Evolutionary conservation across 768 basidiomycete genomes (phyloP).

Genomic region (Ephemerocybe angulata): DNA sequence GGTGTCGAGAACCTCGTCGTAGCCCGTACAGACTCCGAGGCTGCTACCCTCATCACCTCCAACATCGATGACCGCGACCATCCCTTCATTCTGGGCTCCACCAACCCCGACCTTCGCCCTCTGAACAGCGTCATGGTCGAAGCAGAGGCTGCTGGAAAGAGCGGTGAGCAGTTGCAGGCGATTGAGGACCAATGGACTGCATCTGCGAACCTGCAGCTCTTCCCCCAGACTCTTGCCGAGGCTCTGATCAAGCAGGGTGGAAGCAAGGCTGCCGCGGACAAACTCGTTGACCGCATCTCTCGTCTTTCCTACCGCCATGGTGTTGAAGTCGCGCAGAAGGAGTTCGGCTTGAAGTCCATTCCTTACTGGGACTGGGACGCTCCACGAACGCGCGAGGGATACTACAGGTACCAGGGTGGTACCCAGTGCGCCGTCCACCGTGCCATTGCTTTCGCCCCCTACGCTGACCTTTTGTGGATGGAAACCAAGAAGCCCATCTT

Average conservation of each 20-base stretch:
- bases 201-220: slow-evolving; percentile 76
- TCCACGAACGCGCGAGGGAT: slow-evolving; percentile 92
- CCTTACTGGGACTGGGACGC: slow-evolving; percentile 96
- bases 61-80: slow-evolving; percentile 99
- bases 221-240: slow-evolving; percentile 65
- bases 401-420: slow-evolving; percentile 95
- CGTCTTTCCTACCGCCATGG: slow-evolving; percentile 69
- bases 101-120: slow-evolving; percentile 66
- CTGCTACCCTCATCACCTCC: slow-evolving; percentile 92
- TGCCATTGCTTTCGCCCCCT: slow-evolving; percentile 89
- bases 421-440: slow-evolving; percentile 93
- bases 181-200: slow-evolving; percentile 87
- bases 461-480: slow-evolving; percentile 93
- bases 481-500: slow-evolving; percentile 95
- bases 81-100: slow-evolving; percentile 90
- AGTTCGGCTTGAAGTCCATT: slow-evolving; percentile 67
- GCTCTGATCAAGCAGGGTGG: slow-evolving; percentile 62
- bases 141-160: slow-evolving; percentile 78
- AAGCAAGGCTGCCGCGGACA: slow-evolving; percentile 44
- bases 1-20: slow-evolving; percentile 93
- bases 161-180: slow-evolving; percentile 75
- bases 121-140: slow-evolving; percentile 79
- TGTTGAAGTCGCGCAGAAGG: slow-evolving; percentile 69
- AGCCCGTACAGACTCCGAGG: slow-evolving; percentile 95
- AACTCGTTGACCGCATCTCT: slow-evolving; percentile 61